phyloP scores from a whole-genome alignment of 2,329 filamentous ascomycete genomes.

The Paraphaeosphaeria sporulosa region DNA sequence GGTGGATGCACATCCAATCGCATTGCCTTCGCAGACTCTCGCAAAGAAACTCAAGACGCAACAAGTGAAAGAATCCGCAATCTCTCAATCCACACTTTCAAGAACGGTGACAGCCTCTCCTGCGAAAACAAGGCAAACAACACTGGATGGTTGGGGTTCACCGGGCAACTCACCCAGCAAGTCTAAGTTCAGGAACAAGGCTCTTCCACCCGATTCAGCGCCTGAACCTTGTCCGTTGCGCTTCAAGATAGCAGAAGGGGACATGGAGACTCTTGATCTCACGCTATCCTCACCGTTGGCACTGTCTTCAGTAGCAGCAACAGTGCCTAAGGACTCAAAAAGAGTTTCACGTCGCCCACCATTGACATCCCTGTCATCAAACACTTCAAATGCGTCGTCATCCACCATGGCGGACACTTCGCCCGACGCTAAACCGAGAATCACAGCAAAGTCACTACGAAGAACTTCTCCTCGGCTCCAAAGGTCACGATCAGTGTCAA shows the following conservation, averaged over 20 bases:
- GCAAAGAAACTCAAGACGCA: conserved; percentile 34
- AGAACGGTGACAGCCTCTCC: conserved; percentile 28
- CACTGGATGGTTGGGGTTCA: conserved; percentile 41
- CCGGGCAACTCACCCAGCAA: conserved; percentile 32
- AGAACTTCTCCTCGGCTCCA: conserved; percentile 33
- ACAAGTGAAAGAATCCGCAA: conserved; percentile 11
- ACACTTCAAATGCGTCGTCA: conserved; percentile 26
- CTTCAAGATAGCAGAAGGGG: conserved; percentile 23
- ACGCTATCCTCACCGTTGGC: conserved; percentile 35
- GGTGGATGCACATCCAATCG: conserved; percentile 28
- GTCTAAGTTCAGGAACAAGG: conserved; percentile 20
- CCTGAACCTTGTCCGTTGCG: conserved; percentile 26
- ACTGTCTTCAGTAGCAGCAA: conserved; percentile 1
- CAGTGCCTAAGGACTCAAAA: neutral
- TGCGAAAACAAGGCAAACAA: conserved; percentile 36
- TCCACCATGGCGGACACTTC: conserved; percentile 13
- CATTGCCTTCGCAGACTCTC: conserved; percentile 34
- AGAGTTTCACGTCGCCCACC: conserved; percentile 25
- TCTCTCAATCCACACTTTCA: conserved; percentile 17
- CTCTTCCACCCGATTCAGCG: conserved; percentile 13
- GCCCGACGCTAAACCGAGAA: conserved; percentile 5
- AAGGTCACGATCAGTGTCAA: conserved; percentile 19
- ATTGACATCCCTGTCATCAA: conserved; percentile 37
- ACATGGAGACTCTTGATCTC: conserved; percentile 39
- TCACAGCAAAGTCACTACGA: conserved; percentile 16